phyloP scores from a whole-genome alignment of 345 rosid genomes.

The Ceriops decandra region DNA sequence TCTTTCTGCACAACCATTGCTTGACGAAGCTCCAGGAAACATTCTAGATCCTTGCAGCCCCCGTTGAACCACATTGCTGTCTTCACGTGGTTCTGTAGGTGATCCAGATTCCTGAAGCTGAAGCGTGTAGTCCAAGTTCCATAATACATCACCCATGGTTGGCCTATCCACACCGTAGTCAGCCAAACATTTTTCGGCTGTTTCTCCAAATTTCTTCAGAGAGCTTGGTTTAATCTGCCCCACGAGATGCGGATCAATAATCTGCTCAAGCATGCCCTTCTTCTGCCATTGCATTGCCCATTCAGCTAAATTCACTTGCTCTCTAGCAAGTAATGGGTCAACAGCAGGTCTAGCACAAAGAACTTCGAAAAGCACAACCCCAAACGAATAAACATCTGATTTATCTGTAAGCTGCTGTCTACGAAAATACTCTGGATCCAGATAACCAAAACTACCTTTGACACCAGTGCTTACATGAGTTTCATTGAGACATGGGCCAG shows the following conservation, averaged over 20 bases:
- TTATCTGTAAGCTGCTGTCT: constrained; percentile 94
- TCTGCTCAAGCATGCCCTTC: constrained; percentile 69
- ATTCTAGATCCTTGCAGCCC: constrained; percentile 17
- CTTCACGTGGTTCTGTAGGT: constrained; percentile 30
- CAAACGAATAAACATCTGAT: constrained; percentile 92
- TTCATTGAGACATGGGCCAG: constrained; percentile 88
- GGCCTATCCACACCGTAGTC: constrained; percentile 97
- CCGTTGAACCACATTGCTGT: constrained; percentile 11
- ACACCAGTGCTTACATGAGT: constrained; percentile 96
- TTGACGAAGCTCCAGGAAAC: constrained; percentile 25
- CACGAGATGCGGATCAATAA: constrained; percentile 64
- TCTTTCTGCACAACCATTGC: constrained; percentile 23
- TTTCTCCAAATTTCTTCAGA: constrained; percentile 78
- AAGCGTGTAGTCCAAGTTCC: constrained; percentile 80
- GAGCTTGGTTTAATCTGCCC: constrained; percentile 63
- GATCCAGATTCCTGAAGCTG: constrained; percentile 75
- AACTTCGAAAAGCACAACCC: constrained; percentile 87
- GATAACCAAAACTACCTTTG: constrained; percentile 95
- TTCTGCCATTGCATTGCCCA: constrained; percentile 98
- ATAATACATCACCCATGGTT: constrained; percentile 82
- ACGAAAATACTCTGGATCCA: constrained; percentile 92
- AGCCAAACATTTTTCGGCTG: constrained; percentile 93
- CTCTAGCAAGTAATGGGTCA: constrained; percentile 86
- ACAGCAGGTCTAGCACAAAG: constrained; percentile 96
- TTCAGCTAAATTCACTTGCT: constrained; percentile 91